Base-by-base conservation (phyloP, 371 early-diverging fungal species). In the Lichtheimia hyalospora region DNA sequence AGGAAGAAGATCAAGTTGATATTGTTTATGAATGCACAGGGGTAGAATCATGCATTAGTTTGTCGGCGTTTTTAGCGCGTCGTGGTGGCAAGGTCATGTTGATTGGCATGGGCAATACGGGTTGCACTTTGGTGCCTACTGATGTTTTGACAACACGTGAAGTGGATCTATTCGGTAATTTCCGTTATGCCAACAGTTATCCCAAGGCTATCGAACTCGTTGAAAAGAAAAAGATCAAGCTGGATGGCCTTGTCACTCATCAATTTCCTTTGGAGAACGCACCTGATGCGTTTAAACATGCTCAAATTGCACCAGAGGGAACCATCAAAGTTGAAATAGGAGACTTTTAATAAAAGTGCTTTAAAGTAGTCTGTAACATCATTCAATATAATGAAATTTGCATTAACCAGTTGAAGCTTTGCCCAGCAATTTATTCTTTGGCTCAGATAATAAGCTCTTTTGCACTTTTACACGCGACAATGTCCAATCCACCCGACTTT, bases 111-210 rank as follows among this genome's bases (percentile, higher is more conserved):
- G 77, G 77, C 15, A 73, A 76, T 57, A 34, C 6, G 34, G 71
- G 69, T 13, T 65, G 71, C 10, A 71, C 69, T 34, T 57, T 66
- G 2, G 58, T 76, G 43, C 77, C 77, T 14, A 74, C 71, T 13
- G 71, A 76, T 42, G 66, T 66, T 54, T 70, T 76, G 67, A 70
- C 71, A 13, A 76, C 69, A 65, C 67, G 71, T 18, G 74, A 76
- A 61, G 74, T 76, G 2, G 69, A 73, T 20, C 63, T 76, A 25
- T 46, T 68, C 21, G 77, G 77, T 44, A 58, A 71, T 6, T 76
- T 73, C 43, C 64, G 73, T 42, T 68, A 64, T 39, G 63, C 63
- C 7, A 58, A 62, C 53, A 52, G 61, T 13, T 59, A 67, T 43
- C 55, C 59, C 3, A 58, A 52, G 21, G 59, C 68, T n/a, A 67